Evolutionary conservation across 371 early-diverging fungal species (phyloP).

Genomic region (Mortierella sp.): DNA sequence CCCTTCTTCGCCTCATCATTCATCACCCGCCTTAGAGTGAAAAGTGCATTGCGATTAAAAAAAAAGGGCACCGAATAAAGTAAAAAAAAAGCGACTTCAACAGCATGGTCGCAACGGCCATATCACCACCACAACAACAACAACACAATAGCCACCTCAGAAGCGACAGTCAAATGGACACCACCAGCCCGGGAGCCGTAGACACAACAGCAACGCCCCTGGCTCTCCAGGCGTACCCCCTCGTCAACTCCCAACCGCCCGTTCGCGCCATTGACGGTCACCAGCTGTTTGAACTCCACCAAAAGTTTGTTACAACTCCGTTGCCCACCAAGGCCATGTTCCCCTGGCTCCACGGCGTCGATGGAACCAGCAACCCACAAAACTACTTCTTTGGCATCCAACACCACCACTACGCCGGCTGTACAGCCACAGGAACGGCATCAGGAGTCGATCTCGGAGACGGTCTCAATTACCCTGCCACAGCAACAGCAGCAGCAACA

Average conservation of each 20-base stretch:
- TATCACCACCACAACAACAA: background rate
- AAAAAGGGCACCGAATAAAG: no score
- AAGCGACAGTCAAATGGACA: background rate
- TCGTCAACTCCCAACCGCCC: slow-evolving; percentile 47
- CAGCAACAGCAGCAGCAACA: background rate
- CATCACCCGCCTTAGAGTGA: background rate
- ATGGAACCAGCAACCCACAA: slow-evolving; percentile 65
- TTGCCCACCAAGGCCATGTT: slow-evolving; percentile 70
- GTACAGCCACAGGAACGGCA: background rate
- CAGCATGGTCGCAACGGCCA: slow-evolving; percentile 37
- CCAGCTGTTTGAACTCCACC: slow-evolving; percentile 52
- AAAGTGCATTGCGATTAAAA: background rate
- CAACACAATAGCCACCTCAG: background rate
- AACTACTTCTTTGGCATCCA: slow-evolving; percentile 71
- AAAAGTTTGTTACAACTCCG: slow-evolving; percentile 59
- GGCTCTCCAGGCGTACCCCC: slow-evolving; percentile 34
- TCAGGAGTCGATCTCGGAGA: background rate
- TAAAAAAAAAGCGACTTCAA: background rate
- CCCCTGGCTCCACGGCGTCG: slow-evolving; percentile 78
- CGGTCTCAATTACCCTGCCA: background rate
- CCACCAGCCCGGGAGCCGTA: background rate
- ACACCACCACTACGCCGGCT: slow-evolving; percentile 41
- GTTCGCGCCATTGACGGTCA: slow-evolving; percentile 49
- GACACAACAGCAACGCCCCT: background rate
- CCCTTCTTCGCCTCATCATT: background rate